phyloP scores from a whole-genome alignment of 2,329 filamentous ascomycete species.

The Diaporthe citriasiana region DNA sequence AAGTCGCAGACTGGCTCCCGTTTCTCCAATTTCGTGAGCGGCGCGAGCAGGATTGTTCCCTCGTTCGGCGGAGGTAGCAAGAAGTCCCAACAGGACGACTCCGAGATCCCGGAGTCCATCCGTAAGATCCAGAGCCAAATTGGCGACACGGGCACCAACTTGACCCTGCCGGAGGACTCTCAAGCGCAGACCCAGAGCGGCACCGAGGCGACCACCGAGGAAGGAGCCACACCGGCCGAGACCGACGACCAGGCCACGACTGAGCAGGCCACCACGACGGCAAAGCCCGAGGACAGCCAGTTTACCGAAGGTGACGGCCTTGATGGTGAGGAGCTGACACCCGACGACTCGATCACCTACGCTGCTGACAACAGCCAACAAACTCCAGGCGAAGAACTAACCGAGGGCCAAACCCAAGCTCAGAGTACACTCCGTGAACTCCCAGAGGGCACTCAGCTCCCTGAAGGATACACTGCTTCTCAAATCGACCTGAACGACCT shows the following conservation, averaged over 20 bases:
- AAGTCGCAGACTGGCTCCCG: conserved; percentile 36
- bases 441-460: conserved; percentile 11
- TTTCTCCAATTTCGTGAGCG: conserved; percentile 40
- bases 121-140: conserved; percentile 40
- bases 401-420: conserved; percentile 15
- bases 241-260: conserved; percentile 41
- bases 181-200: conserved; percentile 37
- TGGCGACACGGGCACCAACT: conserved; percentile 40
- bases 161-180: conserved; percentile 36
- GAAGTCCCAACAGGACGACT: conserved; percentile 32
- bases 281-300: conserved; percentile 33
- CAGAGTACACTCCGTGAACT: conserved; percentile 8
- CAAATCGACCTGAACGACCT: conserved; percentile 9
- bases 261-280: conserved; percentile 40
- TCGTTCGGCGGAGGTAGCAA: conserved; percentile 40
- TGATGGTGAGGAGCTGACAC: conserved; percentile 37
- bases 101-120: conserved; percentile 35
- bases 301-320: conserved; percentile 26
- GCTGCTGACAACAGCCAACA: conserved; percentile 41
- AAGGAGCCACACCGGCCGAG: conserved; percentile 37
- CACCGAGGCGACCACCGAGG: conserved; percentile 38
- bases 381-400: conserved; percentile 13
- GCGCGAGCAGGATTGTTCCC: conserved; percentile 38
- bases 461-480: conserved; percentile 10
- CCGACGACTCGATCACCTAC: conserved; percentile 42